phyloP scores from a whole-genome alignment of 805 yeast species.

The Komagataella kurtzmanii region DNA sequence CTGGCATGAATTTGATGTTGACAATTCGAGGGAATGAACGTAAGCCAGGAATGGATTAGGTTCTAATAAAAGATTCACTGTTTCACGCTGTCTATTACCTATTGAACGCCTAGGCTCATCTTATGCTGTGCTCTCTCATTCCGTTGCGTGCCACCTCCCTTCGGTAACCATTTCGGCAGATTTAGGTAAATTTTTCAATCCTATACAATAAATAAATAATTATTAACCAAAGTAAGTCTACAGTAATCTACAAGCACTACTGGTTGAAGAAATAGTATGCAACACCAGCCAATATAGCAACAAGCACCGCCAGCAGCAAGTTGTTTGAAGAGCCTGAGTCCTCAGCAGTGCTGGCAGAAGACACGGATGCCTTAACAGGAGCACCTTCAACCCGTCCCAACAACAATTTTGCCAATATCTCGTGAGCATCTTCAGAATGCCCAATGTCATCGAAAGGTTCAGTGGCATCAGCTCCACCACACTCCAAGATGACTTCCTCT shows the following conservation, averaged over 20 bases:
- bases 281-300: conserved; percentile 25
- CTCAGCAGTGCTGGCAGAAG: conserved; percentile 5
- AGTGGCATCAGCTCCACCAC: conserved; percentile 70
- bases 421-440: conserved; percentile 93
- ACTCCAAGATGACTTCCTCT: conserved; percentile 59
- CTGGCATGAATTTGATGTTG: not conserved
- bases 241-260: not conserved
- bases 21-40: not conserved
- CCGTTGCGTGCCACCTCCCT: not conserved
- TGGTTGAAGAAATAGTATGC: conserved; percentile 19
- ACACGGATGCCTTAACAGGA: conserved; percentile 17
- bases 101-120: no score
- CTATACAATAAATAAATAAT: not conserved
- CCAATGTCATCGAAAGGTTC: conserved; percentile 81
- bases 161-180: no score
- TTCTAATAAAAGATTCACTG: not conserved
- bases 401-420: conserved; percentile 48
- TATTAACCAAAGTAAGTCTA: not conserved
- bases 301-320: conserved; percentile 19
- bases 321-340: conserved; percentile 9
- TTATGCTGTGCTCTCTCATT: not conserved
- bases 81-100: not conserved
- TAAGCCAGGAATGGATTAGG: not conserved
- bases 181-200: not conserved
- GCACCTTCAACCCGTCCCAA: conserved; percentile 68